Conservation (phyloP, 2,329 filamentous ascomycete genomes). For the Lecanoromycetidae sp. region DNA sequence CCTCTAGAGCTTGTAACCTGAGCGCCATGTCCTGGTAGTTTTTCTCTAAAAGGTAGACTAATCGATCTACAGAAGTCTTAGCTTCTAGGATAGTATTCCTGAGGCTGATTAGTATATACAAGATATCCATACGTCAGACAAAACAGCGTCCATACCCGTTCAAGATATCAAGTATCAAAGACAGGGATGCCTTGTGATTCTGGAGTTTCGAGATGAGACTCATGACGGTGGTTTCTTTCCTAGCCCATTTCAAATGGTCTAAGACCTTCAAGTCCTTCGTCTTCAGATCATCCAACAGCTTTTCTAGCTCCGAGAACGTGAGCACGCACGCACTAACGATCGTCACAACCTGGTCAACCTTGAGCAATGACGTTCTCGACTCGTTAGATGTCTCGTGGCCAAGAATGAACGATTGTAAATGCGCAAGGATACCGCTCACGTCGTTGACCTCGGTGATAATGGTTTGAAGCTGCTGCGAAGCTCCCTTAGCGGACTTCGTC, state of each 20-base stretch:
- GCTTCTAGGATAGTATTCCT: conserved; percentile 9
- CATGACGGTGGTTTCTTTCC: conserved; percentile 7
- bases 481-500: conserved; percentile 2
- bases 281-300: conserved; percentile 9
- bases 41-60: neutral
- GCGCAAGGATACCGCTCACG: conserved; percentile 5
- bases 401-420: conserved; percentile 9
- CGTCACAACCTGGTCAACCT: conserved; percentile 10
- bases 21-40: conserved; percentile 12
- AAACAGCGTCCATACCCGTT: conserved; percentile 7
- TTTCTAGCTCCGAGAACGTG: conserved; percentile 15
- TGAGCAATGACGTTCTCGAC: conserved; percentile 7
- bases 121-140: neutral
- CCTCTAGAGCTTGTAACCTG: conserved; percentile 8
- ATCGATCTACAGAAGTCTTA: conserved; percentile 8
- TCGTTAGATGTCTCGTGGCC: neutral
- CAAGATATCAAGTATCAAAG: conserved; percentile 10
- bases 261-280: neutral
- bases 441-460: conserved; percentile 12
- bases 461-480: neutral
- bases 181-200: conserved; percentile 14
- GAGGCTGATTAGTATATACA: neutral
- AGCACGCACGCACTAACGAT: conserved; percentile 12
- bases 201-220: conserved; percentile 9
- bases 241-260: conserved; percentile 13